A percentile compares a stretch with the other conserved stretches of the same genome.
phyloP scores from a whole-genome alignment of 192 early-diverging fungal species.

The Entomortierella beljakovae region DNA sequence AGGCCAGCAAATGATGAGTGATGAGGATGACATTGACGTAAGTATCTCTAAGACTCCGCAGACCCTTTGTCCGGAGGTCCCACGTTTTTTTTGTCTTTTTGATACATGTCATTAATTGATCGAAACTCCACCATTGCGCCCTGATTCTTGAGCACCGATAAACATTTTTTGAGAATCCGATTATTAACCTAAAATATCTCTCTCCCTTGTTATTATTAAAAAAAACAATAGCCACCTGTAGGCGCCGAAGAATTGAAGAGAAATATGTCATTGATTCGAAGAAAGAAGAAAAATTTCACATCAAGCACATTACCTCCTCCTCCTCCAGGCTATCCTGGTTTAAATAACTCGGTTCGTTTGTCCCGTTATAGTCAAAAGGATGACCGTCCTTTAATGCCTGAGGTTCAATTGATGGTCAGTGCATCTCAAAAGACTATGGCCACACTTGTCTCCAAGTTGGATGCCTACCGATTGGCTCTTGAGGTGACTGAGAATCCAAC shows the following conservation, averaged over 20 bases:
- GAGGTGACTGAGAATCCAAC: conserved; percentile 39
- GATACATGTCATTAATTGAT: not conserved
- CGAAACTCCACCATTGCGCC: not conserved
- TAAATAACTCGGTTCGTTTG: not conserved
- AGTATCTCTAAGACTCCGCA: conserved; percentile 5
- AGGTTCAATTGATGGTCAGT: conserved; percentile 19
- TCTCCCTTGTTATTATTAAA: not conserved
- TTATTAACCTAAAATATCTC: not conserved
- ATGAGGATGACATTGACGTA: conserved; percentile 44
- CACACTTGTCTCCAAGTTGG: conserved; percentile 22
- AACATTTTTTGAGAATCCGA: not conserved
- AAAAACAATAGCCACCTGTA: conserved; percentile 12
- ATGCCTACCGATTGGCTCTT: conserved; percentile 36
- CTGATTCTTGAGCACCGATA: not conserved
- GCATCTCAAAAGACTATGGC: conserved; percentile 41
- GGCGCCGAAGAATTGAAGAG: conserved; percentile 34
- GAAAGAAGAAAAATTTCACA: conserved; percentile 29
- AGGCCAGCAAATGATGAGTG: conserved; percentile 16
- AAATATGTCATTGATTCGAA: conserved; percentile 39
- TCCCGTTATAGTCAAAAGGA: not conserved
- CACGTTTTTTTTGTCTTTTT: conserved; percentile 4
- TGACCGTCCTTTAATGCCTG: conserved; percentile 12
- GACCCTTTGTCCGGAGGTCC: not conserved
- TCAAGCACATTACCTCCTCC: conserved; percentile 35
- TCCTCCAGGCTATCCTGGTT: too few relatives aligned